Conservation (phyloP, 78 protist species). For the Dictyostelium discoideum region dicty_2.7 NC_007088.5:2898501-2899000, state of each 20-base stretch:
- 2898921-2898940: neutral
- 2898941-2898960: neutral
- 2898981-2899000: neutral
- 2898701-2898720: neutral
- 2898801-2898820: neutral
- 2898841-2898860: slow-evolving; percentile 3
- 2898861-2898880: slow-evolving; percentile 48
- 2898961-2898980: neutral
- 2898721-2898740: neutral
- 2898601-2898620: neutral
- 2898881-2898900: slow-evolving; percentile 12
- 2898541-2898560: neutral
- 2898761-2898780: neutral
- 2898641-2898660: neutral
- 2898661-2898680: slow-evolving; percentile 8
- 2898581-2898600: slow-evolving; percentile 5
- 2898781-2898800: neutral
- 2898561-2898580: neutral
- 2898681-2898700: neutral
- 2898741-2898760: slow-evolving; percentile 39
- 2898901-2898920: neutral
- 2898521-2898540: neutral
- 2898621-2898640: neutral
- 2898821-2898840: neutral
- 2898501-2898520: neutral